phyloP scores from a whole-genome alignment of 257 asterid species.

The Linaria vulgaris region DNA sequence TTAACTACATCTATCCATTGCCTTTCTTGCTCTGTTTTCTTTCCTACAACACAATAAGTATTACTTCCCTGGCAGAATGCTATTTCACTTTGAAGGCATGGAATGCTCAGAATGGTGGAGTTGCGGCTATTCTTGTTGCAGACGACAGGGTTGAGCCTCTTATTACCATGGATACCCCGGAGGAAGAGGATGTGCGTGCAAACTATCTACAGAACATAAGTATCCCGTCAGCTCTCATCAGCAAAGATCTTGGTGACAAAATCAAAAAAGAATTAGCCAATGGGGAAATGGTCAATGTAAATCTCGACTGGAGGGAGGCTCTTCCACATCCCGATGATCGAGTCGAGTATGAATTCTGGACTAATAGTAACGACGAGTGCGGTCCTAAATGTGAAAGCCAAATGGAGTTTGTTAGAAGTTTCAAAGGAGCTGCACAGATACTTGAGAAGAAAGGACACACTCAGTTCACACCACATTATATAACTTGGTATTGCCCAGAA shows the following conservation, averaged over 20 bases:
- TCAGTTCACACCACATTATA: slow-evolving; percentile 57
- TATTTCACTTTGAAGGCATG: slow-evolving; percentile 76
- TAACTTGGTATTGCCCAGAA: slow-evolving; percentile 72
- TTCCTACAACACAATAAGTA: neutral
- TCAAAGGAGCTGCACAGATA: slow-evolving; percentile 73
- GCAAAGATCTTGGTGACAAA: slow-evolving; percentile 55
- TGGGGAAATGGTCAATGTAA: slow-evolving; percentile 56
- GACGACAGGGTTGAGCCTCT: slow-evolving; percentile 61
- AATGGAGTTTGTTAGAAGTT: slow-evolving; percentile 51
- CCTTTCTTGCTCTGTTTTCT: neutral
- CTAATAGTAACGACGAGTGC: slow-evolving; percentile 70
- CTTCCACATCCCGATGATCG: slow-evolving; percentile 83
- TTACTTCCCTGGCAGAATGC: slow-evolving; percentile 52
- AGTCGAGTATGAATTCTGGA: slow-evolving; percentile 75
- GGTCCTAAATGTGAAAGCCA: slow-evolving; percentile 73
- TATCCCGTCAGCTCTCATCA: slow-evolving; percentile 67
- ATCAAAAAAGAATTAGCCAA: slow-evolving; percentile 48
- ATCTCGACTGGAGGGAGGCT: slow-evolving; percentile 75
- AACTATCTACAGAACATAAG: slow-evolving; percentile 58
- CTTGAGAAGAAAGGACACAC: slow-evolving; percentile 70
- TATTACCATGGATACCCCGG: slow-evolving; percentile 75
- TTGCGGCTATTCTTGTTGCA: slow-evolving; percentile 68
- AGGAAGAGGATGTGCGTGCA: slow-evolving; percentile 46
- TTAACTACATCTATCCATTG: neutral
- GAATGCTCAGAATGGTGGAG: slow-evolving; percentile 74